Evolutionary conservation across 139 green algal species (phyloP).

Genomic region (Microglena sp.): DNA sequence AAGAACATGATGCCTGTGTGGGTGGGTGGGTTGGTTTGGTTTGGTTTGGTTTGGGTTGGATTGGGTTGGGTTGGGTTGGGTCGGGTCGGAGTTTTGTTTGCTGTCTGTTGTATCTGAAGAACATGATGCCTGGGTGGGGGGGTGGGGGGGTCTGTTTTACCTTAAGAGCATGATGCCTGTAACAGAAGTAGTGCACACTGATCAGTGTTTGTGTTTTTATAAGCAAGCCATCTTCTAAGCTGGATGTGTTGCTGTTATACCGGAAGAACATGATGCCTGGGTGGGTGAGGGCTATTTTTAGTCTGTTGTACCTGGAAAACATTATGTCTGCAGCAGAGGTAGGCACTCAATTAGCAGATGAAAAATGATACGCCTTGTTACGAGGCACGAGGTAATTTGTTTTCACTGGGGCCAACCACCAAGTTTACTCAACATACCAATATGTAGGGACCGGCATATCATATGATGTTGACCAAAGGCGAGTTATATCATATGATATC

Average conservation of each 20-base stretch:
- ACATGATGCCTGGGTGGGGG: not conserved
- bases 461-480: too few species aligned
- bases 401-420: too few species aligned
- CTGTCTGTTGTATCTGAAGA: not conserved
- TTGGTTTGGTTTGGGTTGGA: not conserved
- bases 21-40: not conserved
- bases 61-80: not conserved
- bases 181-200: not conserved
- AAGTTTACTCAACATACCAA: too few species aligned
- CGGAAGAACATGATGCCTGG: not conserved
- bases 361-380: too few species aligned
- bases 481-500: too few species aligned
- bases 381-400: too few species aligned
- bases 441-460: too few species aligned
- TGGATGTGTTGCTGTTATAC: not conserved
- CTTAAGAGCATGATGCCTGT: not conserved
- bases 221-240: too few species aligned
- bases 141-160: not conserved
- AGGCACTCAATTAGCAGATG: too few species aligned
- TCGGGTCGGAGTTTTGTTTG: not conserved
- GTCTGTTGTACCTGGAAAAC: too few species aligned
- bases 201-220: too few species aligned
- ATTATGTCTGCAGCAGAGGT: too few species aligned
- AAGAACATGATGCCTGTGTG: constrained; percentile 44
- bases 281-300: not conserved